Conservation (phyloP, 1,139 yeast species). For the Taphrina wiesneri region DNA sequence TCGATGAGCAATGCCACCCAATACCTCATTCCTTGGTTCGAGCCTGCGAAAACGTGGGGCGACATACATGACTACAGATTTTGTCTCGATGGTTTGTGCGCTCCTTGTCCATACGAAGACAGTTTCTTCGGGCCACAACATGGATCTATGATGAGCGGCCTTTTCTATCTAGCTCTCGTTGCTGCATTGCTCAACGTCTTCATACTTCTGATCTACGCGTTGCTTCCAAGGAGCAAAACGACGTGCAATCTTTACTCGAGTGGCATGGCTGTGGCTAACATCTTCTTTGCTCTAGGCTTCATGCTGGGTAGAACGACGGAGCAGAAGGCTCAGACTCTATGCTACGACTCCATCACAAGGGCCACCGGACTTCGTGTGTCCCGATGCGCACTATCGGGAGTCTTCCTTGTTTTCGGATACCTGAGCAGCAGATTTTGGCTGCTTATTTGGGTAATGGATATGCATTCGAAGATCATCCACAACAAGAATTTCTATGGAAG, state of each 20-base stretch:
- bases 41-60: not conserved
- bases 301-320: not conserved
- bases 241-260: not conserved
- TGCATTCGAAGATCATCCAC: not conserved
- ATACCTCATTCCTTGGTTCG: not conserved
- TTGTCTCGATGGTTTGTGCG: slow-evolving; percentile 8
- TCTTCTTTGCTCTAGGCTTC: slow-evolving; percentile 15
- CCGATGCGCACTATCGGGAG: slow-evolving; percentile 21
- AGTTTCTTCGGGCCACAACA: not conserved
- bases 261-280: slow-evolving; percentile 9
- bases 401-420: slow-evolving; percentile 16
- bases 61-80: not conserved
- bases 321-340: not conserved
- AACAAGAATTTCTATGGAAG: not conserved
- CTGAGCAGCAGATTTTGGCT: slow-evolving; percentile 10
- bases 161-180: not conserved
- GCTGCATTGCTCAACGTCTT: not conserved
- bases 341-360: slow-evolving; percentile 18
- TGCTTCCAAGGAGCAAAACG: slow-evolving; percentile 1
- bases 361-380: slow-evolving; percentile 20
- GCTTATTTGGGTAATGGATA: slow-evolving; percentile 16
- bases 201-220: not conserved
- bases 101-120: slow-evolving; percentile 9
- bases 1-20: not conserved
- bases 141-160: not conserved